These are phyloP conservation scores for Pulveroboletus sp. DNA, from an alignment of 768 basidiomycete genomes.

Conservation along the genomic window DNA sequence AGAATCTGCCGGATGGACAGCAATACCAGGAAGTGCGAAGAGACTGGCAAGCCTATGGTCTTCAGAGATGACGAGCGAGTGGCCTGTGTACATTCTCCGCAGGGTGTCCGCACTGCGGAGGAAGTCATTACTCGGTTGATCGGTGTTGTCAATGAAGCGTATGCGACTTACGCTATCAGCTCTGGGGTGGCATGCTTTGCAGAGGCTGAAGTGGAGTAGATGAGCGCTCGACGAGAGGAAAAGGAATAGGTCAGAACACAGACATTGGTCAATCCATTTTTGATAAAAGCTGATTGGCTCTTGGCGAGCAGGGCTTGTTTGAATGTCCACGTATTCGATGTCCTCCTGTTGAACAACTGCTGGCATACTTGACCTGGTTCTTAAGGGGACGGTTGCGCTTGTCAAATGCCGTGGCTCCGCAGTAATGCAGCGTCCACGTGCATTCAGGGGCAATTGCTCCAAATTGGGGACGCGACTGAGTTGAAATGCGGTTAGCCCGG, in stretches of 20 bases:
- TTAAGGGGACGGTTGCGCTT: neutral
- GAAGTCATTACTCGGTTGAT: neutral
- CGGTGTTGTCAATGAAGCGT: slow-evolving; percentile 2
- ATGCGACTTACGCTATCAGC: slow-evolving; percentile 40
- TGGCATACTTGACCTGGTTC: slow-evolving; percentile 10
- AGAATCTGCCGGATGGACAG: slow-evolving; percentile 41
- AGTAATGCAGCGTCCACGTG: neutral
- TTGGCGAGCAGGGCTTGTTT: neutral
- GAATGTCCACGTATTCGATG: slow-evolving; percentile 25
- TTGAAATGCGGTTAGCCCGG: slow-evolving; percentile 5
- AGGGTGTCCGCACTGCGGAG: slow-evolving; percentile 41
- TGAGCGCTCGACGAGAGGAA: slow-evolving; percentile 2
- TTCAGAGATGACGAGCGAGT: slow-evolving; percentile 52
- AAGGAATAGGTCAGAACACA: slow-evolving; percentile 4
- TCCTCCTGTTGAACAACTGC: slow-evolving; percentile 16
- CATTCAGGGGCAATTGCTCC: slow-evolving; percentile 21
- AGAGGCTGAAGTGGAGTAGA: slow-evolving; percentile 38
- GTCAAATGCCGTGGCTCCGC: slow-evolving; percentile 4
- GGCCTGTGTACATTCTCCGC: slow-evolving; percentile 54
- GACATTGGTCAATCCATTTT: slow-evolving; percentile 52
- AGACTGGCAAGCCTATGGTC: slow-evolving; percentile 45
- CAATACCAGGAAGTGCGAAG: slow-evolving; percentile 47
- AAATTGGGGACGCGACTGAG: neutral
- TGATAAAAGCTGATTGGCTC: slow-evolving; percentile 39
- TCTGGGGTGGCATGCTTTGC: slow-evolving; percentile 44